These are phyloP conservation scores for Chlorella sp. DNA, from an alignment of 139 green algal species.

Conservation along the genomic window DNA sequence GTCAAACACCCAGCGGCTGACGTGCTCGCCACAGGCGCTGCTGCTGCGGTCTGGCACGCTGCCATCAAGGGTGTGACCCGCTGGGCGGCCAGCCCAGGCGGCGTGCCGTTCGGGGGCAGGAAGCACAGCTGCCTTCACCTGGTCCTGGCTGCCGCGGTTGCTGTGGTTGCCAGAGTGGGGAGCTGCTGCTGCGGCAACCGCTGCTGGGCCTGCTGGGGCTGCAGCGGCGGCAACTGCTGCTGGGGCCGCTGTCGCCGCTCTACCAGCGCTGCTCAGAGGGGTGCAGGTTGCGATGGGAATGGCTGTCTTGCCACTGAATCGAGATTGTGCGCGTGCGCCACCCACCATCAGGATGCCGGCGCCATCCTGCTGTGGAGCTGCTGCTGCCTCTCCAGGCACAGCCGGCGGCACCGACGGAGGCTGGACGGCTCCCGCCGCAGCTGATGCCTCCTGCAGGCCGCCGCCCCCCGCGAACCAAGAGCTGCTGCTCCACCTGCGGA, in stretches of 20 bases:
- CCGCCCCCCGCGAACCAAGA: slow-evolving; percentile 12
- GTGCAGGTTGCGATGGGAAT: slow-evolving; percentile 36
- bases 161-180: background rate
- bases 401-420: background rate
- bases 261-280: background rate
- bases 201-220: too few relatives aligned
- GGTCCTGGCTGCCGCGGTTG: background rate
- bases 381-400: background rate
- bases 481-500: background rate
- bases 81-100: background rate
- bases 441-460: background rate
- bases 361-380: background rate
- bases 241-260: background rate
- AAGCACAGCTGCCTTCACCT: background rate
- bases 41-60: background rate
- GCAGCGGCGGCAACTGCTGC: background rate
- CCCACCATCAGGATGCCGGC: background rate
- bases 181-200: background rate
- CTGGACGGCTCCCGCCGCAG: background rate
- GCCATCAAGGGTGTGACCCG: background rate
- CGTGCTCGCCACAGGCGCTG: background rate
- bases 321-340: slow-evolving; percentile 39
- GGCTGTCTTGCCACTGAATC: slow-evolving; percentile 43
- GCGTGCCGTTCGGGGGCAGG: background rate
- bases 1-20: slow-evolving; percentile 33